phyloP scores from a whole-genome alignment of 2,329 filamentous ascomycete genomes.

The Fusarium cyanostomum region DNA sequence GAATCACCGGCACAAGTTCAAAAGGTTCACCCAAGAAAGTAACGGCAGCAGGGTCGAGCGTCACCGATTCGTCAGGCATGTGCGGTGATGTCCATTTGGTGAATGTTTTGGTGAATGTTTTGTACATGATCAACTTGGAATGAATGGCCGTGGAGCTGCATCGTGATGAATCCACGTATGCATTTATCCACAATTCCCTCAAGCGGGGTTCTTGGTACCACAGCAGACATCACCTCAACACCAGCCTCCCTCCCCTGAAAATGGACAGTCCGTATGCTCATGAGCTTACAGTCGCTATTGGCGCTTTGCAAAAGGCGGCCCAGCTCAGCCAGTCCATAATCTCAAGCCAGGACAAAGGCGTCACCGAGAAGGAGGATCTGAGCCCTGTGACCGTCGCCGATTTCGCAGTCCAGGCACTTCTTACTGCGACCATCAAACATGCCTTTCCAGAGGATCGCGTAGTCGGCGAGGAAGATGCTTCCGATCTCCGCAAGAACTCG shows the following conservation, averaged over 20 bases:
- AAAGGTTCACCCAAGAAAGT: slow-evolving; percentile 41
- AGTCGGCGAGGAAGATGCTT: slow-evolving; percentile 66
- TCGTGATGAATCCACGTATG: slow-evolving; percentile 32
- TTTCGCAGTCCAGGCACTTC: slow-evolving; percentile 66
- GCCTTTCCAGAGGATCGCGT: slow-evolving; percentile 62
- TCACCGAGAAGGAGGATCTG: slow-evolving; percentile 63
- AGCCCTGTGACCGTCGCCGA: slow-evolving; percentile 68
- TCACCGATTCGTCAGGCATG: slow-evolving; percentile 36
- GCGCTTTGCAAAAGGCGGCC: slow-evolving; percentile 57
- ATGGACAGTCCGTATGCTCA: slow-evolving; percentile 56
- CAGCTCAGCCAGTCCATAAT: slow-evolving; percentile 61
- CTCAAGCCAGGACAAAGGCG: slow-evolving; percentile 58
- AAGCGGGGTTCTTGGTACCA: slow-evolving; percentile 32
- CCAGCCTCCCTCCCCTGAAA: background rate
- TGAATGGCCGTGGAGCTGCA: background rate
- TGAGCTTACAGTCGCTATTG: slow-evolving; percentile 56
- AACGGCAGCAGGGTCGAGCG: slow-evolving; percentile 43
- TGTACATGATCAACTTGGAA: too few species aligned
- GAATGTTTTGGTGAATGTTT: background rate
- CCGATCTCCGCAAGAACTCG: slow-evolving; percentile 55
- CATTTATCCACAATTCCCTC: slow-evolving; percentile 40
- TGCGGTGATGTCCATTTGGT: slow-evolving; percentile 29
- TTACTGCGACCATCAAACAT: slow-evolving; percentile 59
- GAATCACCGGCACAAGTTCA: slow-evolving; percentile 53
- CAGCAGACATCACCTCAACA: slow-evolving; percentile 9